phyloP scores from a whole-genome alignment of 345 rosid genomes.

The Lumnitzera racemosa region DNA sequence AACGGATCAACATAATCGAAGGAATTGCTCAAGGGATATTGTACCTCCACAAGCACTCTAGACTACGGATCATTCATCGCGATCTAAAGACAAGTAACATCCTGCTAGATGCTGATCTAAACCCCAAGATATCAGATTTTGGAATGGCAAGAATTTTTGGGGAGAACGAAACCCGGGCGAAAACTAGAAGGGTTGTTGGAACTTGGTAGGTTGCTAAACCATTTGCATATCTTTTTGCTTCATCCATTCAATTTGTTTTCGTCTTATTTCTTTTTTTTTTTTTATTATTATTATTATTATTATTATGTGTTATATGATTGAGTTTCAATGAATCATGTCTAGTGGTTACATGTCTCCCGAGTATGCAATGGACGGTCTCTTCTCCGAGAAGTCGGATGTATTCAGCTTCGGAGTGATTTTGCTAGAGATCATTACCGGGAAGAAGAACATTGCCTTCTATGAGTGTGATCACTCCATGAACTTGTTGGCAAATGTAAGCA shows the following conservation, averaged over 20 bases:
- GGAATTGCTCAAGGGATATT: slow-evolving; percentile 4
- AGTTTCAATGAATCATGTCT: background rate
- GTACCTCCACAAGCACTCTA: slow-evolving; percentile 2
- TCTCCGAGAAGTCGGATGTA: slow-evolving; percentile 14
- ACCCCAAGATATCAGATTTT: slow-evolving; percentile 14
- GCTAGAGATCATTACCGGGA: slow-evolving; percentile 9
- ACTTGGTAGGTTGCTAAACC: slow-evolving; percentile 7
- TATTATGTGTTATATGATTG: background rate
- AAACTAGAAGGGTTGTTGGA: slow-evolving; percentile 8
- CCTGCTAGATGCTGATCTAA: slow-evolving; percentile 1
- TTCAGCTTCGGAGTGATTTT: slow-evolving; percentile 13
- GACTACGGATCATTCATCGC: slow-evolving; percentile 6
- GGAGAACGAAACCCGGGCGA: slow-evolving; percentile 1
- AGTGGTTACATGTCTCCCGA: slow-evolving; percentile 3
- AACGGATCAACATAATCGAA: background rate
- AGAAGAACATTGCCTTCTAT: slow-evolving; percentile 3
- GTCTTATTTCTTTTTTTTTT: background rate
- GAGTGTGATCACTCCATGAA: background rate
- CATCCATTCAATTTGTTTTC: background rate
- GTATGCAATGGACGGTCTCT: slow-evolving; percentile 11
- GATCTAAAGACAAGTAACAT: slow-evolving; percentile 9
- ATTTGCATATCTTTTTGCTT: background rate
- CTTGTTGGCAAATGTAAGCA: slow-evolving; percentile 4
- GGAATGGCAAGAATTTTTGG: slow-evolving; percentile 12
- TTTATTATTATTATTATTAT: no score